Evolutionary conservation across 176 grass and related monocot species (phyloP).

Genomic region (Tillandsia fasciculata): DNA sequence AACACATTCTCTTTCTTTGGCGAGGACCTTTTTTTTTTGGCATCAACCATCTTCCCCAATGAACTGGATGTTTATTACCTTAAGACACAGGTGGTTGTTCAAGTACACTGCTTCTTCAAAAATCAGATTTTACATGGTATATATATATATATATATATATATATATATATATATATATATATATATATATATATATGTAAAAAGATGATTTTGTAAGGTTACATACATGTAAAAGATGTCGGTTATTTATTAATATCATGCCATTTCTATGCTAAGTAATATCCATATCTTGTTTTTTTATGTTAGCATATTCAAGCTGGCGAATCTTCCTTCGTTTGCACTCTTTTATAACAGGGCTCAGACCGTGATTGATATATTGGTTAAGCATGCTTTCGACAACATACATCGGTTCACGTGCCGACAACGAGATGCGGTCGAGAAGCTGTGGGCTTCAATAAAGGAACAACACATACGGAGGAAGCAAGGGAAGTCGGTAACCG

Average conservation of each 20-base stretch:
- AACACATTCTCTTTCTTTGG: neutral
- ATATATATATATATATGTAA: no score
- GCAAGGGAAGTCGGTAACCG: constrained; percentile 82
- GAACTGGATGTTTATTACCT: no score
- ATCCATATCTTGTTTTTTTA: neutral
- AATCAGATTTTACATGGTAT: no score
- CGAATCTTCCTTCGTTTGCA: neutral
- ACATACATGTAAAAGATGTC: no score
- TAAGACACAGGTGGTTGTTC: no score
- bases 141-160: no score
- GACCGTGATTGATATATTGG: constrained; percentile 74
- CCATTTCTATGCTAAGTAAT: neutral
- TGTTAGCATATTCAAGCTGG: neutral
- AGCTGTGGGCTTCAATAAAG: constrained; percentile 85
- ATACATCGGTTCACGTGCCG: constrained; percentile 46
- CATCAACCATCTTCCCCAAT: no score
- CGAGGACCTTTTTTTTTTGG: neutral
- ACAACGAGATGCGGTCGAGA: constrained; percentile 58
- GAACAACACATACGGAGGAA: constrained; percentile 75
- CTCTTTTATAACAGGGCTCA: constrained; percentile 51
- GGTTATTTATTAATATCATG: no score
- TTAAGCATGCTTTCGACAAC: constrained; percentile 68
- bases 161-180: no score
- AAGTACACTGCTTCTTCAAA: no score
- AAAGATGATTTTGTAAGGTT: no score